These are phyloP conservation scores for Quercus bicolor DNA, from an alignment of 306 rosid genomes.

Conservation along the genomic window DNA sequence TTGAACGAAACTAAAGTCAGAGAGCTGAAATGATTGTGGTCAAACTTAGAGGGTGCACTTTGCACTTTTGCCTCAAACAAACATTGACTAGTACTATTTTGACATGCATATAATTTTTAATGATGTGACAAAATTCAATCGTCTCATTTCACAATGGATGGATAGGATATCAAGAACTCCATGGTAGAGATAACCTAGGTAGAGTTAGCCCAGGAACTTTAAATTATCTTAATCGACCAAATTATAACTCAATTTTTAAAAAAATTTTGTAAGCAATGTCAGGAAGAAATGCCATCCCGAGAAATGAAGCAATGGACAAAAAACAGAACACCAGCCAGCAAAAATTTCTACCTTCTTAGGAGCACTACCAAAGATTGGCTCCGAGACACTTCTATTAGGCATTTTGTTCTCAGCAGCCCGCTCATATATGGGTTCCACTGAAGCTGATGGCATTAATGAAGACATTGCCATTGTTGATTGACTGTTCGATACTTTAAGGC, in stretches of 20 bases:
- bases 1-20: too few species aligned
- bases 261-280: neutral
- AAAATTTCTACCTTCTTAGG: slow-evolving; percentile 61
- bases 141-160: too few species aligned
- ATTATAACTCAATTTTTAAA: neutral
- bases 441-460: slow-evolving; percentile 75
- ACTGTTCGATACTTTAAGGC: slow-evolving; percentile 57
- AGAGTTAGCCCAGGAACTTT: too few species aligned
- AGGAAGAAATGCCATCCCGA: neutral
- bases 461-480: slow-evolving; percentile 88
- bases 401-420: slow-evolving; percentile 54
- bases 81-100: too few species aligned
- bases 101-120: too few species aligned
- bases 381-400: slow-evolving; percentile 86
- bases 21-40: too few species aligned
- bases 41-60: too few species aligned
- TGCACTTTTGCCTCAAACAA: too few species aligned
- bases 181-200: too few species aligned
- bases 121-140: too few species aligned
- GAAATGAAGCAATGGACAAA: neutral
- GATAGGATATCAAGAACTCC: too few species aligned
- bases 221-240: neutral
- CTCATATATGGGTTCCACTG: slow-evolving; percentile 72
- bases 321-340: neutral
- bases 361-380: slow-evolving; percentile 78